Conservation (phyloP, 148 eudicot species). For the Salicornia ramosissima region DNA sequence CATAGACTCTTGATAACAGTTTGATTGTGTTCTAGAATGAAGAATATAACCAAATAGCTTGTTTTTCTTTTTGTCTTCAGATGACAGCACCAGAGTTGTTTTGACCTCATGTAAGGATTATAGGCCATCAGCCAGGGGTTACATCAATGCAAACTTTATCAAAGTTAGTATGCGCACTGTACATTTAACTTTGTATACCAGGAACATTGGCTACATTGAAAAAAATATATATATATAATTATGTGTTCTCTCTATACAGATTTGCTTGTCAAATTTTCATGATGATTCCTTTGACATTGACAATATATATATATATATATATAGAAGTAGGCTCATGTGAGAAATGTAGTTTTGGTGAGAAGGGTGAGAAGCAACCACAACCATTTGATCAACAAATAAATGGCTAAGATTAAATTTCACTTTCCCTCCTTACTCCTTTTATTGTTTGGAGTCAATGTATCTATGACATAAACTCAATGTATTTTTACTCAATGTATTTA, state of each 20-base stretch:
- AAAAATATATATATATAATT: background rate
- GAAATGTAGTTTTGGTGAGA: no score
- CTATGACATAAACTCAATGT: no score
- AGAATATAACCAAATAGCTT: background rate
- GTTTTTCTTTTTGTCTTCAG: conserved; percentile 41
- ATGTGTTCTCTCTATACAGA: background rate
- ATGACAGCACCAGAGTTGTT: conserved; percentile 70
- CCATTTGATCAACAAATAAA: no score
- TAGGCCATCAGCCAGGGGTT: conserved; percentile 71
- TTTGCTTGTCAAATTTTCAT: background rate
- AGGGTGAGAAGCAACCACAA: no score
- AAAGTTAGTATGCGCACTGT: conserved; percentile 35
- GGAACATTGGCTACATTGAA: background rate
- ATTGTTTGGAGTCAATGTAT: no score
- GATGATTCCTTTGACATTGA: no score
- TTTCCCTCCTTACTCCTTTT: no score
- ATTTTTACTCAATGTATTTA: no score
- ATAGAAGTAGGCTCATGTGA: no score
- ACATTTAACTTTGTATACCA: conserved; percentile 1
- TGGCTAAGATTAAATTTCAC: no score
- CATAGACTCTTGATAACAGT: conserved; percentile 5
- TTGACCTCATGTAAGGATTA: conserved; percentile 71
- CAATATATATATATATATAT: no score
- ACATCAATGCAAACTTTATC: conserved; percentile 85
- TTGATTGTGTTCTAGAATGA: background rate